These are phyloP conservation scores for Xylaria arbuscula DNA, from an alignment of 2,329 filamentous ascomycete species.

Conservation along the genomic window DNA sequence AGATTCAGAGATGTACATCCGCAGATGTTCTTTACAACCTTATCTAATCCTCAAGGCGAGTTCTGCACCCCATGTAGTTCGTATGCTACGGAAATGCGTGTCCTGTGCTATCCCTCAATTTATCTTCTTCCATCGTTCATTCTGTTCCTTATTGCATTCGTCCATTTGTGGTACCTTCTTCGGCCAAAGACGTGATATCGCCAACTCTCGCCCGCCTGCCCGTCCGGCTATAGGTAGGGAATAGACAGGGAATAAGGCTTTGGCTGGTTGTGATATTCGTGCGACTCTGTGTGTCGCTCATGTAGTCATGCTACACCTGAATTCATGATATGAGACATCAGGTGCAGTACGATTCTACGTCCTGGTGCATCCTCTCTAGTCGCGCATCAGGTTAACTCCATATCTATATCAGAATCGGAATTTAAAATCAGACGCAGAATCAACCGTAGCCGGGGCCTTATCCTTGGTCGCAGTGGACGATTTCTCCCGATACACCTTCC, in stretches of 20 bases:
- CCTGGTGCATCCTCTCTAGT: neutral
- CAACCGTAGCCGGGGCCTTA: constrained; percentile 12
- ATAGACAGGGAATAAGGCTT: neutral
- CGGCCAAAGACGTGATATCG: neutral
- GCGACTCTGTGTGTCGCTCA: neutral
- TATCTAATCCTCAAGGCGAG: too few species aligned
- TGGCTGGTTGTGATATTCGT: neutral
- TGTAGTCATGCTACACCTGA: neutral
- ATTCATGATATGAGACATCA: neutral
- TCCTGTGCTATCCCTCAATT: neutral
- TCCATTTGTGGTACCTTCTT: neutral
- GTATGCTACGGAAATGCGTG: neutral
- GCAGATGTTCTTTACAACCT: too few species aligned
- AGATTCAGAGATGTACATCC: neutral
- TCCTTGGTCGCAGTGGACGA: neutral
- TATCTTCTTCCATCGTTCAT: neutral
- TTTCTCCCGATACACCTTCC: constrained; percentile 7
- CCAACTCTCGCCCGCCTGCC: neutral
- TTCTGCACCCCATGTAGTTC: neutral
- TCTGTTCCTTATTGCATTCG: constrained; percentile 3
- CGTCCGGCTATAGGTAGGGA: neutral
- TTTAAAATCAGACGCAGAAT: constrained; percentile 30
- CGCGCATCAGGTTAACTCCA: constrained; percentile 12
- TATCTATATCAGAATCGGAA: constrained; percentile 28
- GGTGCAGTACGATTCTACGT: neutral